phyloP scores from a whole-genome alignment of 352 stramenopile genomes.

The Phytopythium ostracodes region DNA sequence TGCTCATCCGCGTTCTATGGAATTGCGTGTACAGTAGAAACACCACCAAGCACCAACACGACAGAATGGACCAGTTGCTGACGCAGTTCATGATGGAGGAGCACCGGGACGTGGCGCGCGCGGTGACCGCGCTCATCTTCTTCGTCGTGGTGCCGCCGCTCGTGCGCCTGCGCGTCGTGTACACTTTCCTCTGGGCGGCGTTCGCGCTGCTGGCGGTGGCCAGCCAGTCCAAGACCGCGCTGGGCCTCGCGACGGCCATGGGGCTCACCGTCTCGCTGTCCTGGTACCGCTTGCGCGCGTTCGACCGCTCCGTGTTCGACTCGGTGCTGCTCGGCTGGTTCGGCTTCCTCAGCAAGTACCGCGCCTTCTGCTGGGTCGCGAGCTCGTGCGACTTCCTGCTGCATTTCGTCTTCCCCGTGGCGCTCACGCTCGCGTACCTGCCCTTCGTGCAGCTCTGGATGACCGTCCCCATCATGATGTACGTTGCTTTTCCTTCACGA shows the following conservation, averaged over 20 bases:
- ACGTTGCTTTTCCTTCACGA: conserved; percentile 1
- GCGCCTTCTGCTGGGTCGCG: conserved; percentile 14
- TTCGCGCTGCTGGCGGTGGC: conserved; percentile 21
- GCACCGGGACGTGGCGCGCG: conserved; percentile 12
- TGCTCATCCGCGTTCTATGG: neutral
- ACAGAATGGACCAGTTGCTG: conserved; percentile 1
- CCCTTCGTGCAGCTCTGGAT: conserved; percentile 31
- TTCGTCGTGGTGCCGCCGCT: conserved; percentile 19
- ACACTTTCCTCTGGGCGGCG: conserved; percentile 22
- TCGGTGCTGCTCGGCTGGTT: conserved; percentile 31
- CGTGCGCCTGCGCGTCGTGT: conserved; percentile 16
- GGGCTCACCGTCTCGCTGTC: conserved; percentile 28
- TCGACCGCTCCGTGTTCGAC: conserved; percentile 28
- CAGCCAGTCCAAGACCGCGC: conserved; percentile 16
- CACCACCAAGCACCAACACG: neutral
- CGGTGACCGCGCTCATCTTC: conserved; percentile 12
- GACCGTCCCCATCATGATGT: conserved; percentile 23
- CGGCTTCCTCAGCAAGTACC: conserved; percentile 25
- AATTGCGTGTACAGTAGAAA: neutral
- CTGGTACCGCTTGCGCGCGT: conserved; percentile 27
- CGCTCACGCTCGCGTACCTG: conserved; percentile 18
- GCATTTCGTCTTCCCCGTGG: conserved; percentile 21
- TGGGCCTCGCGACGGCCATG: conserved; percentile 24
- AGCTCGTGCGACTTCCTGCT: conserved; percentile 21
- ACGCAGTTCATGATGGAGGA: conserved; percentile 1